Percentiles rank a stretch among this genome's conserved stretches.
Conservation (phyloP, 306 rosid species). For the Delonix regia region DNA sequence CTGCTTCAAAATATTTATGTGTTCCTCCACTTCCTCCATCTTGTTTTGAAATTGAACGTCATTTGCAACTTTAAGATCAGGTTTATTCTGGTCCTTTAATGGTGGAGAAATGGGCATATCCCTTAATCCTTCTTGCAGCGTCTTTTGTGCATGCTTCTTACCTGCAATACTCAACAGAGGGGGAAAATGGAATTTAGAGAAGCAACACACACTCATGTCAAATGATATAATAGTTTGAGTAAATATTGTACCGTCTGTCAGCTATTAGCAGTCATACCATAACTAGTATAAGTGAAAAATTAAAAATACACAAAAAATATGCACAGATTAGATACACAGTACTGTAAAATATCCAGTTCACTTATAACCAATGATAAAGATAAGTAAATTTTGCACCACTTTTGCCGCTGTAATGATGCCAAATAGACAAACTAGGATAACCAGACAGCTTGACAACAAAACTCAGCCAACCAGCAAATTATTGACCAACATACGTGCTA, state of each 20-base stretch:
- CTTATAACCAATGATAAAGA: neutral
- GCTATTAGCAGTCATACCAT: neutral
- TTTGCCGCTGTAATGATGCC: neutral
- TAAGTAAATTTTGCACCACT: neutral
- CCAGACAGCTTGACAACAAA: neutral
- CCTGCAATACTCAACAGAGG: constrained; percentile 47
- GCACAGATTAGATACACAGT: neutral
- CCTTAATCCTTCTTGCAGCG: constrained; percentile 46
- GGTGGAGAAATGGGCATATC: constrained; percentile 42
- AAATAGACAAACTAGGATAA: neutral
- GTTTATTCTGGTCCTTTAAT: constrained; percentile 43
- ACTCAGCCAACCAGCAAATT: neutral
- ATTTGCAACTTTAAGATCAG: constrained; percentile 47
- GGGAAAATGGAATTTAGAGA: constrained; percentile 1
- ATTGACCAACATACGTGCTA: neutral
- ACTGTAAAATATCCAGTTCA: neutral
- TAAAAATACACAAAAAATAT: neutral
- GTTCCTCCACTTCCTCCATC: constrained; percentile 55
- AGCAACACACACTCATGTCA: neutral
- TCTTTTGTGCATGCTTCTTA: constrained; percentile 49
- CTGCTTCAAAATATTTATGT: constrained; percentile 42
- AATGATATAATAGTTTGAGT: neutral
- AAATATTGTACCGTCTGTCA: neutral
- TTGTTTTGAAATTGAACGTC: constrained; percentile 42
- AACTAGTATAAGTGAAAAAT: neutral